Evolutionary conservation across 306 rosid species (phyloP).

Genomic region (Mucuna pruriens): DNA sequence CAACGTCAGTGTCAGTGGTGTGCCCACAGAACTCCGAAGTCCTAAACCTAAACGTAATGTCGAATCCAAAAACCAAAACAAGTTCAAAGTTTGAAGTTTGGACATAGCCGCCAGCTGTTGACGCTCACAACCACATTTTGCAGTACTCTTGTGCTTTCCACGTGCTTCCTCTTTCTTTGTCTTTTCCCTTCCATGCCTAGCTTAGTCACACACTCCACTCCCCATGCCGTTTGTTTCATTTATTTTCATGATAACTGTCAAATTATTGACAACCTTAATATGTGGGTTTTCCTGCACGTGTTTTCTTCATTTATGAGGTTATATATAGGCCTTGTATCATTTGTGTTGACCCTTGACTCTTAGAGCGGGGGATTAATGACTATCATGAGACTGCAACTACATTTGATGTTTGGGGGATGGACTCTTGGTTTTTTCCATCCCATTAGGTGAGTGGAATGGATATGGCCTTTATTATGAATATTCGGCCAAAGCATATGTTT

Average conservation of each 20-base stretch:
- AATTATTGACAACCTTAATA: background rate
- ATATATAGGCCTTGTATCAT: background rate
- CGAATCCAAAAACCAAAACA: background rate
- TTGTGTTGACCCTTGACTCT: background rate
- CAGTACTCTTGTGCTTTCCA: background rate
- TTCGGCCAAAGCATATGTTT: background rate
- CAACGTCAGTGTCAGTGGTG: background rate
- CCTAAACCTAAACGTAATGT: background rate
- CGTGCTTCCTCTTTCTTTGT: background rate
- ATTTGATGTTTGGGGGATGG: background rate
- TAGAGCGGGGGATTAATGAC: background rate
- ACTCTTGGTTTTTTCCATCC: background rate
- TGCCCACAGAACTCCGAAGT: background rate
- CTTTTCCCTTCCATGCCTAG: background rate
- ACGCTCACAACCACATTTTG: background rate
- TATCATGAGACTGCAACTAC: background rate
- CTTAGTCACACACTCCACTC: background rate
- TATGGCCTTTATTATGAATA: background rate
- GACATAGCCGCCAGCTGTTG: background rate
- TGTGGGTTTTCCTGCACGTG: background rate
- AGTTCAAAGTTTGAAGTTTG: background rate
- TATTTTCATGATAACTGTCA: background rate
- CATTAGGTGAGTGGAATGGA: background rate
- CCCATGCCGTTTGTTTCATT: slow-evolving; percentile 15
- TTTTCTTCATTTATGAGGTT: background rate